Evolutionary conservation across 305 asterid species (phyloP).

Genomic region (Striga hermonthica): DNA sequence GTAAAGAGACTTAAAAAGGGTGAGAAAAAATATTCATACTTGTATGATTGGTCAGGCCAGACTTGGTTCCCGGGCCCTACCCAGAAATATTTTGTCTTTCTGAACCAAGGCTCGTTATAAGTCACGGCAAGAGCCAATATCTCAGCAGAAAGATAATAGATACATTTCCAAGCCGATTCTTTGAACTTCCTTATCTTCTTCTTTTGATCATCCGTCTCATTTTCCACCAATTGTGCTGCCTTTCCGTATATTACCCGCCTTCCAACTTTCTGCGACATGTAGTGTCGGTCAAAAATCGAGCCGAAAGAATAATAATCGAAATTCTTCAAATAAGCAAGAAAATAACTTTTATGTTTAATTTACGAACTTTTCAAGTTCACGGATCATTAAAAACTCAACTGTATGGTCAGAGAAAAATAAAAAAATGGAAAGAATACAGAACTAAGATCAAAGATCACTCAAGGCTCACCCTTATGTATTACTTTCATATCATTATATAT

Average conservation of each 20-base stretch:
- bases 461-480: too few species aligned
- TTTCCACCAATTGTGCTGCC: conserved; percentile 41
- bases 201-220: conserved; percentile 53
- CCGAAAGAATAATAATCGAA: background rate
- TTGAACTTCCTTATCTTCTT: conserved; percentile 82
- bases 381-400: too few species aligned
- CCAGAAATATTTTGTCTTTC: conserved; percentile 76
- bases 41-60: conserved; percentile 92
- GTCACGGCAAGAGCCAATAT: conserved; percentile 77
- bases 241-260: conserved; percentile 69
- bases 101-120: conserved; percentile 91
- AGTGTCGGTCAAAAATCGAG: conserved; percentile 33
- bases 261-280: conserved; percentile 69
- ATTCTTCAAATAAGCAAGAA: too few species aligned
- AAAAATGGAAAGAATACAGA: too few species aligned
- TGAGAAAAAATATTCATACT: conserved; percentile 43
- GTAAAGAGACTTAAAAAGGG: too few species aligned
- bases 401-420: too few species aligned
- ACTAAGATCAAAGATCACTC: too few species aligned
- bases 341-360: too few species aligned
- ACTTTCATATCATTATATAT: too few species aligned
- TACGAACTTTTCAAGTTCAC: too few species aligned
- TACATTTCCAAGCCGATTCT: conserved; percentile 96
- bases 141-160: conserved; percentile 92
- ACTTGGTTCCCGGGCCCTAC: conserved; percentile 85